A percentile compares a stretch with the other conserved stretches of the same genome.
Conservation (phyloP, 2,329 filamentous ascomycete species). For the Cladosporium halotolerans region DNA sequence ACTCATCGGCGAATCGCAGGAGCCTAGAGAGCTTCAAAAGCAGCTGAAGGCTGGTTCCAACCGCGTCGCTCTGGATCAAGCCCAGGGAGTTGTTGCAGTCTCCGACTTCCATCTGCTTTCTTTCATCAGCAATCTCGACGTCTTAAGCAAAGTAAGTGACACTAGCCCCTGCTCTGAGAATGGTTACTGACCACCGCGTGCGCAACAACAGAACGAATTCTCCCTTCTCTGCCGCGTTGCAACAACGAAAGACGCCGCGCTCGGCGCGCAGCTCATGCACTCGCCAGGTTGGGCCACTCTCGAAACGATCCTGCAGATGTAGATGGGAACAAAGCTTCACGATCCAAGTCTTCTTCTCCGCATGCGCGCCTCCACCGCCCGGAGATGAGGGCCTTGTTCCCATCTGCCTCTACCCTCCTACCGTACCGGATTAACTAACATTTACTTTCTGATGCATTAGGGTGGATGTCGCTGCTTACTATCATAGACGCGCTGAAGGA, state of each 20-base stretch:
- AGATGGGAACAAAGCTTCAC: constrained; percentile 9
- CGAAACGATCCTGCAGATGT: constrained; percentile 68
- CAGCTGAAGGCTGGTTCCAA: constrained; percentile 58
- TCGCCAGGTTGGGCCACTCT: constrained; percentile 92
- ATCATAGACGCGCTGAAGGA: constrained; percentile 97
- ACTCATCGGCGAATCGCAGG: constrained; percentile 77
- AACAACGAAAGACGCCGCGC: constrained; percentile 69
- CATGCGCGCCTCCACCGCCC: not conserved
- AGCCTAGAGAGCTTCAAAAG: constrained; percentile 61
- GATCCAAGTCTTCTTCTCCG: not conserved
- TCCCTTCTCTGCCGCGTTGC: constrained; percentile 78
- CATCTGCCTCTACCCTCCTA: not conserved
- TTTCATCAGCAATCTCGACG: constrained; percentile 73
- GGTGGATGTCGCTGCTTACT: constrained; percentile 56
- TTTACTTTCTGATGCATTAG: constrained; percentile 23
- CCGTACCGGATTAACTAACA: constrained; percentile 17
- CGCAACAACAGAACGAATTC: constrained; percentile 69
- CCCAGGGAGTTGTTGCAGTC: constrained; percentile 60
- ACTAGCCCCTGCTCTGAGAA: not conserved
- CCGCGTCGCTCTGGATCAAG: constrained; percentile 47
- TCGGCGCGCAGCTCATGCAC: constrained; percentile 76
- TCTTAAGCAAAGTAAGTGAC: constrained; percentile 69
- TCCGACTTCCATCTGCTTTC: constrained; percentile 94
- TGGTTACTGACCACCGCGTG: not conserved
- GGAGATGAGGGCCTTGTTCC: not conserved